phyloP scores from a whole-genome alignment of 345 rosid genomes.

The Turnera subulata region DNA sequence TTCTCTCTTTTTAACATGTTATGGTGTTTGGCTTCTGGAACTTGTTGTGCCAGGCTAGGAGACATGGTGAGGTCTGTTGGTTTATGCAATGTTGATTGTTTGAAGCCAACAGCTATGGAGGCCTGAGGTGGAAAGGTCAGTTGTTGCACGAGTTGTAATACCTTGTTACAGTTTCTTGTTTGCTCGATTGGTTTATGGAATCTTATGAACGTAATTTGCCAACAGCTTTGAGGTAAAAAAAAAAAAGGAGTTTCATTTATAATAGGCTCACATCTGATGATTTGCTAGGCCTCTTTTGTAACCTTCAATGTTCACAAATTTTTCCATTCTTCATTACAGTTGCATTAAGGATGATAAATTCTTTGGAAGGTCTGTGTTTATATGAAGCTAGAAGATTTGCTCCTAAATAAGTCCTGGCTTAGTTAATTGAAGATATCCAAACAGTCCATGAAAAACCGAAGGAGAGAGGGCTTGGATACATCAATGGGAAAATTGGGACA shows the following conservation, averaged over 20 bases:
- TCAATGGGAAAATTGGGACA: no score
- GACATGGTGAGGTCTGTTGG: constrained; percentile 81
- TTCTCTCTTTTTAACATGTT: neutral
- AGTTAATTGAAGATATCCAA: no score
- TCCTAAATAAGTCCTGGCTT: no score
- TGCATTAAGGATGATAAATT: neutral
- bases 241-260: no score
- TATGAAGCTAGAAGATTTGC: no score
- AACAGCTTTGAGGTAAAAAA: no score
- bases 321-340: neutral
- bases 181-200: constrained; percentile 3
- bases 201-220: neutral
- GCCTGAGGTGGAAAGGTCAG: constrained; percentile 22
- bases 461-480: no score
- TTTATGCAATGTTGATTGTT: constrained; percentile 68
- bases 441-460: no score
- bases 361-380: no score
- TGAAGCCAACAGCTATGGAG: constrained; percentile 48
- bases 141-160: neutral
- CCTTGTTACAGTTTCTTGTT: neutral
- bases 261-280: no score
- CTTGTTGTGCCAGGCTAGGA: constrained; percentile 48
- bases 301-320: neutral
- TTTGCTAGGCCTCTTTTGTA: no score
- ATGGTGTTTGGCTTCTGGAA: neutral